Evolutionary conservation across 257 asterid species (phyloP), one percentile per base, ranked within the genome.

Genomic region (Solanum peruvianum): DNA sequence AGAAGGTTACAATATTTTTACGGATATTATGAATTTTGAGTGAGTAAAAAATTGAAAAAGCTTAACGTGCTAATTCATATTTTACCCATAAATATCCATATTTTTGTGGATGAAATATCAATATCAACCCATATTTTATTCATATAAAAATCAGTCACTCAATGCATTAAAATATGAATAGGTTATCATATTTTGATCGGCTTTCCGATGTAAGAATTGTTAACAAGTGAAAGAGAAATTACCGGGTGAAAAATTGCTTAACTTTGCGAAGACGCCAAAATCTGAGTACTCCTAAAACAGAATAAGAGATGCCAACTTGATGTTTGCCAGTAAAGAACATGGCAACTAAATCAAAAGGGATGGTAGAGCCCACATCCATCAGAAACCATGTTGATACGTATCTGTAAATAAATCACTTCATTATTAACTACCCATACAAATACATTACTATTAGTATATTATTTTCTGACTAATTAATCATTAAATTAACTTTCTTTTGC

Each of bases 181-280:
- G 5, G 35, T 4, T 33, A 33, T 33, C 64, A 56, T 18, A 7
- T 20, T 56, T 20, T 18, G 3, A 20, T 56, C 11, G 5, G 2
- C 10, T 56, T 56, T 7, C 64, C 25, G 11, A 56, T 20, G 56
- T 47, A 13, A 11, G 25, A 56, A 56, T 56, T 56, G 25, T 56
- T 8, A 20, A 20, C 12, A 76, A 75, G 45, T 39, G 9, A 41
- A 42, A 76, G 83, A 41, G 23, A 41, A 42, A 76, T 31, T 29
- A 95, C 99, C 99, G 93, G 31, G 97, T 95, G 80, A 95, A 96
- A 89, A 95, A 96, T 60, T 66, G 87, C 91, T 93, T 94, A 87
- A 95, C 96, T 23, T 98, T 94, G 12, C 98, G 94, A 75, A 96
- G 98, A 82, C 99, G 99, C 99, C 99, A 96, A 42, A 96, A 92